Conservation (phyloP, 257 asterid species). For the Ophiorrhiza pumila region DNA sequence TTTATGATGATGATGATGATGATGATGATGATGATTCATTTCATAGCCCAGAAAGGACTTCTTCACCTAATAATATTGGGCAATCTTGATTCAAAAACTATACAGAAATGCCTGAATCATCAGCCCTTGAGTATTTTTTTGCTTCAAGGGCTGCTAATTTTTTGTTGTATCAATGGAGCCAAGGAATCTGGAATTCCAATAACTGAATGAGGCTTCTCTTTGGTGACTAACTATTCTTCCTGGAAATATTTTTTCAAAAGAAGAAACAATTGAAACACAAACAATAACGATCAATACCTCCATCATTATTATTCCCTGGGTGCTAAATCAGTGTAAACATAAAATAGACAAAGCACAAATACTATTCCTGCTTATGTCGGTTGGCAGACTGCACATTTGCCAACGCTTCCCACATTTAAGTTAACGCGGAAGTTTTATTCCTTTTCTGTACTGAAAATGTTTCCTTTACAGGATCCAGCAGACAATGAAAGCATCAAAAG, state of each 20-base stretch:
- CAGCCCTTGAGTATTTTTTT: neutral
- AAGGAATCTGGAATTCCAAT: neutral
- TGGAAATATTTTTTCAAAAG: too few species aligned
- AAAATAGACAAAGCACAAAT: too few species aligned
- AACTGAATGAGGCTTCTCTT: neutral
- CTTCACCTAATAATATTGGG: constrained; percentile 13
- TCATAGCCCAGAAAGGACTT: constrained; percentile 33
- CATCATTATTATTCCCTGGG: too few species aligned
- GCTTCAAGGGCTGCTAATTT: neutral
- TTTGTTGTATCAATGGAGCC: neutral
- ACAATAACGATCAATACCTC: too few species aligned
- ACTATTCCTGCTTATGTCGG: neutral
- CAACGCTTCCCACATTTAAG: neutral
- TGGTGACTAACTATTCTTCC: neutral
- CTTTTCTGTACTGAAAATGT: neutral
- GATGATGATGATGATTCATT: constrained; percentile 38
- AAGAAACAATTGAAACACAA: too few species aligned
- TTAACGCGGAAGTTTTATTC: neutral
- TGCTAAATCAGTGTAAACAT: neutral
- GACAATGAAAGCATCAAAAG: neutral
- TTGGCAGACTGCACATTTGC: neutral
- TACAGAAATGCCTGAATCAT: neutral
- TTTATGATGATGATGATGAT: constrained; percentile 39
- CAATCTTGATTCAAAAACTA: constrained; percentile 3
- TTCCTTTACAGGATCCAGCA: neutral